Evolutionary conservation across 1,284 basidiomycete species (phyloP), one percentile per base, ranked within the genome.

Genomic region (Tilletia walkeri): DNA sequence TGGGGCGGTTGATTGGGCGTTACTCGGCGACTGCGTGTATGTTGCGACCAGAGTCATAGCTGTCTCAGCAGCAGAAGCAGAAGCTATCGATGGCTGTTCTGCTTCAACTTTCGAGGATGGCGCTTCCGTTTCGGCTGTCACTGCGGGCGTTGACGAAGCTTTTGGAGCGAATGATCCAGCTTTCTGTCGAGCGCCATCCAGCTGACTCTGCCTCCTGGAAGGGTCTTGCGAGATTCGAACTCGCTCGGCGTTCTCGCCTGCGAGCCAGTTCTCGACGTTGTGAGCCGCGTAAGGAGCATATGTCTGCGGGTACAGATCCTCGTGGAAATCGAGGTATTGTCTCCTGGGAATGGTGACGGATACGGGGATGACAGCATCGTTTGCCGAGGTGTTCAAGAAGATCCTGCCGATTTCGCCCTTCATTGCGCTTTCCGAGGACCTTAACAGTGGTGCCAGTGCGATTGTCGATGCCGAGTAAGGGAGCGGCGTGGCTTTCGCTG

Each of bases 291-390:
- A 38, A n/a, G 61, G 48, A 4, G 34, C 56, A 9, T 41, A 20
- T 16, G 69, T 68, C 18, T 59, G 49, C 12, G 69, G 69, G 39
- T 56, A 70, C 7, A 70, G 50, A 30, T 70, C 69, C 0, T 47
- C 30, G 63, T 70, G 69, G 53, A 70, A 70, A 30, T 70, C 69
- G 49, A 70, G 69, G 36, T 67, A 70, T n/a, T 66, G 66, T 36
- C 69, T 20, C 20, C 69, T 68, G 5, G 69, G 69, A 20, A 70
- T 59, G 16, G 48, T 50, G 38, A 70, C 56, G 34, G 50, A 61
- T 2, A 65, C 48, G 41, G 69, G 69, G 18, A 70, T 50, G 24
- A 70, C 56, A 2, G 50, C 14, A 41, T 70, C 69, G 10, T 50
- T 61, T 14, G 65, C 41, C 20, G 56, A 18, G 9, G 67, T 59